A percentile compares a stretch with the other conserved stretches of the same genome.
These are phyloP conservation scores for Chaetomiaceae sp. DNA, from an alignment of 2,329 filamentous ascomycete species.

Conservation along the genomic window DNA sequence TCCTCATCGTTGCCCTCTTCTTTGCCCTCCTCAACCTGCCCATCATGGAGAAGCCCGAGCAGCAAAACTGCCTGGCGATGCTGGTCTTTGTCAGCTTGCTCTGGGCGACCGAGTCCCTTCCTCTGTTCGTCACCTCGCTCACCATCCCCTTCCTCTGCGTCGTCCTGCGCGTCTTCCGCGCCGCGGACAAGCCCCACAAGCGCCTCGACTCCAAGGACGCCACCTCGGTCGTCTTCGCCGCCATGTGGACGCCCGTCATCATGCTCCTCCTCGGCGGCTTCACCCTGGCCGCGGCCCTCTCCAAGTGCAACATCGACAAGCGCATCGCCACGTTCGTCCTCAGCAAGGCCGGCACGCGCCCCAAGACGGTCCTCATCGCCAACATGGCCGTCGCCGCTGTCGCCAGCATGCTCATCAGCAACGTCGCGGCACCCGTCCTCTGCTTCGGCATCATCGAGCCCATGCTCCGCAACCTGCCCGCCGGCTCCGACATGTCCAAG, in stretches of 20 bases:
- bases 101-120: conserved; percentile 97
- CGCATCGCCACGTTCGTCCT: conserved; percentile 93
- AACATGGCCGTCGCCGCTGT: conserved; percentile 99
- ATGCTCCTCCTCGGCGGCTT: conserved; percentile 97
- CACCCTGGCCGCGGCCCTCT: conserved; percentile 88
- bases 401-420: conserved; percentile 98
- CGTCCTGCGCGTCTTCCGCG: conserved; percentile 75
- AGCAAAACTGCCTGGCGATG: conserved; percentile 94
- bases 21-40: conserved; percentile 67
- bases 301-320: conserved; percentile 97
- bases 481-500: conserved; percentile 90
- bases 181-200: conserved; percentile 61
- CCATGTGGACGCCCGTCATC: conserved; percentile 99
- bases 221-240: conserved; percentile 78
- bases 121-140: conserved; percentile 92
- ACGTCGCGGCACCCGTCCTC: conserved; percentile 91
- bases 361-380: conserved; percentile 83
- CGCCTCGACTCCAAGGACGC: conserved; percentile 77
- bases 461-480: conserved; percentile 85
- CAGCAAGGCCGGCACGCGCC: conserved; percentile 90
- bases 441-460: conserved; percentile 99
- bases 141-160: conserved; percentile 92
- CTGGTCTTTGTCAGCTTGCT: conserved; percentile 88
- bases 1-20: conserved; percentile 70
- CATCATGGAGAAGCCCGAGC: conserved; percentile 80